phyloP scores from a whole-genome alignment of 1,284 basidiomycete species.

The Cryptococcus neoformans region DNA sequence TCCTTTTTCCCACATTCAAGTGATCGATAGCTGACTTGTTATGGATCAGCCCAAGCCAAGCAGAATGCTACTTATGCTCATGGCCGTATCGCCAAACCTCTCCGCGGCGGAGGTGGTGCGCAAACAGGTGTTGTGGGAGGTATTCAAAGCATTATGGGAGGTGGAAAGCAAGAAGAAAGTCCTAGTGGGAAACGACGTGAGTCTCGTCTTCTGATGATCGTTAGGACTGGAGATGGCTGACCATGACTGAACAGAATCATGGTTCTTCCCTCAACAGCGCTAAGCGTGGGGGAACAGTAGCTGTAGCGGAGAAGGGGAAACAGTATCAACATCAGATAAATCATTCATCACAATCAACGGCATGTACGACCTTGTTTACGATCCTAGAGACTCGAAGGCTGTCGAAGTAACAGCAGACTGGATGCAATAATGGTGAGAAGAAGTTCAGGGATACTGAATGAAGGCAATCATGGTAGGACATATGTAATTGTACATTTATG shows the following conservation, averaged over 20 bases:
- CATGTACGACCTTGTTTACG: neutral
- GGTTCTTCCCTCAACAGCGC: conserved; percentile 12
- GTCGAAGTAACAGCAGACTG: too few species aligned
- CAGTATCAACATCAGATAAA: conserved; percentile 1
- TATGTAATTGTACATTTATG: too few species aligned
- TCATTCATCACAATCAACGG: conserved; percentile 7
- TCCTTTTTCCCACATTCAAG: neutral
- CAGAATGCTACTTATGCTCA: conserved; percentile 54
- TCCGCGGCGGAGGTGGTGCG: conserved; percentile 82
- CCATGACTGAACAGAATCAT: conserved; percentile 5
- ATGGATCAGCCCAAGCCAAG: conserved; percentile 45
- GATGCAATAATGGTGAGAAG: too few species aligned
- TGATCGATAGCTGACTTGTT: conserved; percentile 52
- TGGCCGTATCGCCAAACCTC: conserved; percentile 85
- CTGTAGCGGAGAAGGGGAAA: neutral
- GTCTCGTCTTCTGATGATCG: conserved; percentile 5
- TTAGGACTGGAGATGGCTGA: neutral
- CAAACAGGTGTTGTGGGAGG: neutral
- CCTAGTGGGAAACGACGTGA: conserved; percentile 31
- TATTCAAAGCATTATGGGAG: conserved; percentile 12
- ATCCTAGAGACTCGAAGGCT: too few species aligned
- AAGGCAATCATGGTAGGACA: too few species aligned
- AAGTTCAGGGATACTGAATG: too few species aligned
- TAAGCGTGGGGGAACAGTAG: neutral
- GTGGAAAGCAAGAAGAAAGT: conserved; percentile 27